These are phyloP conservation scores for Lecanosticta acicola DNA, from an alignment of 2,329 filamentous ascomycete species.

Conservation along the genomic window DNA sequence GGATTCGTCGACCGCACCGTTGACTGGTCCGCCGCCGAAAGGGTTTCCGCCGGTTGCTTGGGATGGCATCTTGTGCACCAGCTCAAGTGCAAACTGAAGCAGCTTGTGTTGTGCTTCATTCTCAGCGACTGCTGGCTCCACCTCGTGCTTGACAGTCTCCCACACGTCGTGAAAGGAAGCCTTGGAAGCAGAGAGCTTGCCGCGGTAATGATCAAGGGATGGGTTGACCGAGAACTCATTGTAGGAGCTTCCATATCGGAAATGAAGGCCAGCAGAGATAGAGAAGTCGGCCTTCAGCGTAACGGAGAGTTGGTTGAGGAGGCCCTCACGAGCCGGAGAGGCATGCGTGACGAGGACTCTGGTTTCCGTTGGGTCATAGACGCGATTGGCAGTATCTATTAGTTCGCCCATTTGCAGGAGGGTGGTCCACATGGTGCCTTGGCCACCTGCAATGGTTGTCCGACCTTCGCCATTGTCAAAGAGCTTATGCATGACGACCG, in stretches of 20 bases:
- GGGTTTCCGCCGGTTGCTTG: conserved; percentile 94
- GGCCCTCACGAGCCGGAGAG: conserved; percentile 90
- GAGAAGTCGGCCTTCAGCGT: conserved; percentile 98
- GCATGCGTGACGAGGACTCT: conserved; percentile 95
- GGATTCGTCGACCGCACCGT: conserved; percentile 92
- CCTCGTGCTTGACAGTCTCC: conserved; percentile 96
- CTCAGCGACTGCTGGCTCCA: conserved; percentile 86
- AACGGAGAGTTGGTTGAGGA: conserved; percentile 95
- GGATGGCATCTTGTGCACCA: conserved; percentile 97
- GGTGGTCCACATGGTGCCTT: conserved; percentile 99
- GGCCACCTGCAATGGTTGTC: conserved; percentile 95
- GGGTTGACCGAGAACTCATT: conserved; percentile 99
- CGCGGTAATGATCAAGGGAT: conserved; percentile 94
- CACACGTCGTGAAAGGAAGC: conserved; percentile 98
- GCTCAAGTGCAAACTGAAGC: conserved; percentile 80
- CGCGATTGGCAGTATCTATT: conserved; percentile 93
- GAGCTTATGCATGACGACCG: conserved; percentile 99
- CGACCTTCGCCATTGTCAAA: conserved; percentile 98
- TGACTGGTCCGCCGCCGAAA: conserved; percentile 77
- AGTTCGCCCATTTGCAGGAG: conserved; percentile 96
- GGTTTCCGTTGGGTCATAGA: conserved; percentile 97
- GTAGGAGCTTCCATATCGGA: conserved; percentile 98
- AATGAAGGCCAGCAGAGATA: conserved; percentile 93
- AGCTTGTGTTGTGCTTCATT: conserved; percentile 93
- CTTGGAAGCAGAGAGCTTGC: conserved; percentile 95